These are phyloP conservation scores for Silene latifolia DNA, from an alignment of 148 eudicot genomes.

Conservation along the genomic window DNA sequence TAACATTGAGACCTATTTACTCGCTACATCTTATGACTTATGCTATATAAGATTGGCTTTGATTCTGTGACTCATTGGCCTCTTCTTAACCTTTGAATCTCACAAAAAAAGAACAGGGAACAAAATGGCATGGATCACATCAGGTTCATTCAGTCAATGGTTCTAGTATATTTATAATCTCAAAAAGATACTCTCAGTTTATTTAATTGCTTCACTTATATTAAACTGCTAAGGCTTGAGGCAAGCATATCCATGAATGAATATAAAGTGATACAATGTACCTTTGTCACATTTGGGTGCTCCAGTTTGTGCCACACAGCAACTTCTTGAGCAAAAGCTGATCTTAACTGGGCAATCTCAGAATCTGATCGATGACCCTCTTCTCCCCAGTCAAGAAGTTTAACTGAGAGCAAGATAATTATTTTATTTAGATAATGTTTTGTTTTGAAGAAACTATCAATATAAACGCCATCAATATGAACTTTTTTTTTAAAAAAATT, in stretches of 20 bases:
- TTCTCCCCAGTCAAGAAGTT: conserved; percentile 94
- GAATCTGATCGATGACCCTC: conserved; percentile 79
- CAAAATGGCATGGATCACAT: background rate
- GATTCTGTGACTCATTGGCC: background rate
- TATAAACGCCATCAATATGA: background rate
- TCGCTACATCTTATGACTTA: background rate
- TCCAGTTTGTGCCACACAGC: conserved; percentile 87
- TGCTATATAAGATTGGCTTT: background rate
- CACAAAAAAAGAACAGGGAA: background rate
- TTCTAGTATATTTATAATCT: conserved; percentile 2
- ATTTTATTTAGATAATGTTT: background rate
- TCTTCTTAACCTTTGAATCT: background rate
- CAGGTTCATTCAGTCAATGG: background rate
- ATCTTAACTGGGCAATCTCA: conserved; percentile 66
- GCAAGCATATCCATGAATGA: background rate
- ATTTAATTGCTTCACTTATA: background rate
- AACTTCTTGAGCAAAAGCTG: conserved; percentile 87
- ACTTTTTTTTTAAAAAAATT: too few relatives aligned
- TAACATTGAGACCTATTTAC: background rate
- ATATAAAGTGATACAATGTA: conserved; percentile 23
- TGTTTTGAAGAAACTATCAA: background rate
- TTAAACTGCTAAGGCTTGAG: background rate
- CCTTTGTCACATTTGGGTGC: conserved; percentile 94
- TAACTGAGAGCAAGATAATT: conserved; percentile 45
- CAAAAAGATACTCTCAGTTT: background rate